Base-by-base conservation (phyloP, 441 rosid species). In the Viola pubescens region DNA sequence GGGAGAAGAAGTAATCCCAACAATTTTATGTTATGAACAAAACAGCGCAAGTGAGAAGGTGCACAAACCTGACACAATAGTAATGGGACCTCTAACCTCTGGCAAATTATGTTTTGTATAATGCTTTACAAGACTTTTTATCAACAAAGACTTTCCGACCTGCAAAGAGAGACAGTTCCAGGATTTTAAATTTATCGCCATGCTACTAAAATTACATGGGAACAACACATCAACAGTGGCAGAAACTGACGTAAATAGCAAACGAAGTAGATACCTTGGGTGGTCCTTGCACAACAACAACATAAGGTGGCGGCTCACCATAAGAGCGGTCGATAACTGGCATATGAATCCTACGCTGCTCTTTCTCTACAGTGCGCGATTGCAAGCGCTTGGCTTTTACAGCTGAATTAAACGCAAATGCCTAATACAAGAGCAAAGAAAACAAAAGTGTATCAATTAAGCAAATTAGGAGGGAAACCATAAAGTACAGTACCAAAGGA, bases 131-230 rank as follows among this genome's bases (percentile, higher is more conserved):
- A 91, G 89, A 12, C 78, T 75, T 73, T 87, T 87, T 53, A 91
- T 87, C 76, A 91, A 48, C 43, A 89, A 71, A 52, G 98, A 89
- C 83, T 91, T 91, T 38, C 97, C 98, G 66, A 87, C 97, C 97
- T 92, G 71, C 58, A 43, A 9, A 7, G 26, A 26, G 34, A 26
- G 34, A 26, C 34, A 26, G 34, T 26, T 26, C 1, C 34, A 26
- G 2, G 34, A 26, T 26, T 26, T 26, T 26, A 0, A 26, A 26
- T 26, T 3, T 12, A 46, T 12, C 49, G 4, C 13, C 49, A 46
- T 12, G 4, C 49, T 8, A 6, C 9, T 46, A 8, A 8, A 6
- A 8, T 9, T 8, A 12, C 49, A 2, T 9, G 46, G 46, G 7
- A 43, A 46, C n/a, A 46, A 46, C 11, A 8, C 63, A 62, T 47